A percentile compares a stretch with the other conserved stretches of the same genome.
Conservation (phyloP, 2,329 filamentous ascomycete species). For the Sporothrix inflata region DNA sequence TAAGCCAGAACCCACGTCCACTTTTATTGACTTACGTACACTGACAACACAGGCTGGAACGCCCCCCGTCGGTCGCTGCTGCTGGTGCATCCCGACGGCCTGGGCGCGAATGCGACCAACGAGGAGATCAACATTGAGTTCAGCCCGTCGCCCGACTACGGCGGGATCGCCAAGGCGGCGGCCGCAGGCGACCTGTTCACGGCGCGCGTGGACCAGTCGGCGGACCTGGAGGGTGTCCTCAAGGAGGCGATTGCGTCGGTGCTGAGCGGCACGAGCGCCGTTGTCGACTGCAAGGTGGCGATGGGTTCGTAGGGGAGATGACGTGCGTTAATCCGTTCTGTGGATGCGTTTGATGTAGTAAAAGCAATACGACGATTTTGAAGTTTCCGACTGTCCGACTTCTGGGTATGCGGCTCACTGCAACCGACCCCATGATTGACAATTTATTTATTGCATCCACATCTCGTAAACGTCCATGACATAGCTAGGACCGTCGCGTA, state of each 20-base stretch:
- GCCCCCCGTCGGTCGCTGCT: conserved; percentile 60
- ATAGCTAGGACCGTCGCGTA: background rate
- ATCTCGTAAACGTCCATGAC: background rate
- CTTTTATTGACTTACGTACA: too few relatives aligned
- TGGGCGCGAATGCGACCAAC: conserved; percentile 58
- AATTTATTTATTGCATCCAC: background rate
- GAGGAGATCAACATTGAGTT: conserved; percentile 67
- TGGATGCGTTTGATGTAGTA: too few relatives aligned
- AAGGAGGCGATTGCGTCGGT: conserved; percentile 56
- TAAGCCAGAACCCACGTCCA: conserved; percentile 38
- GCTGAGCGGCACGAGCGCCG: conserved; percentile 54
- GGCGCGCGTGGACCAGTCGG: conserved; percentile 51
- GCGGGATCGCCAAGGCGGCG: conserved; percentile 64
- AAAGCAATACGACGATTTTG: background rate
- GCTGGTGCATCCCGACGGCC: conserved; percentile 61
- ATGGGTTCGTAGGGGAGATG: conserved; percentile 40
- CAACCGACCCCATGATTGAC: background rate
- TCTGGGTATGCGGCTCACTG: background rate
- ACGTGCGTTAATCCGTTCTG: too few relatives aligned
- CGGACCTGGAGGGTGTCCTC: conserved; percentile 52
- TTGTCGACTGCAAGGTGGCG: conserved; percentile 58
- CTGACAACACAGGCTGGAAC: conserved; percentile 58
- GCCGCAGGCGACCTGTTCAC: conserved; percentile 58
- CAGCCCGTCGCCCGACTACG: conserved; percentile 60
- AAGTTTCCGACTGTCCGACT: background rate